Base-by-base conservation (phyloP, 306 rosid genomes). In the Rosa rugosa region DNA sequence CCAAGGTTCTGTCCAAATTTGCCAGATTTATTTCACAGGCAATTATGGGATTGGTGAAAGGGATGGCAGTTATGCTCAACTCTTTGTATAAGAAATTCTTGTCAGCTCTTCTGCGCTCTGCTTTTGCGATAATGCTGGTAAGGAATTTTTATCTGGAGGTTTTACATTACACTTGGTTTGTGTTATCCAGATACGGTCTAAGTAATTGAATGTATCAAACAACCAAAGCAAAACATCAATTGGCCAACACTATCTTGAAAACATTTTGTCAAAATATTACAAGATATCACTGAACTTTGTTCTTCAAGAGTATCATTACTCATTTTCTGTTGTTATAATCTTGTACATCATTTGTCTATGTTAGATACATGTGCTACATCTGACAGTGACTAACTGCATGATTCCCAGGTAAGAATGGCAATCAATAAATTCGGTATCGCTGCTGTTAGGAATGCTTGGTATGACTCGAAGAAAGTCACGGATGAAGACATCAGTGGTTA, bases 371-470 rank as follows among this genome's bases (percentile, higher is more conserved):
- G 25, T 31, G 27, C 85, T 69, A 42, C 49, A 25, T 76, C 80
- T 87, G 83, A 84, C 66, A 18, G 47, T 76, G 69, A 40, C 66
- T 83, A 82, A 47, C 59, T 8, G 10, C 63, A 72, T 76, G 56
- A 57, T 79, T 73, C 57, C 65, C 83, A 94, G 99, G 90, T 92
- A 64, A 83, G 97, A 81, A 81, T 85, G 82, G 89, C 77, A 71
- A 94, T 92, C 75, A 88, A 91, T 84, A 92, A 80, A 79, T 91
- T 89, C 80, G 97, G 95, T 25, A 70, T 90, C 53, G 80, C 89
- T 71, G 99, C 95, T 7, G 88, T 94, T 49, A 84, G 88, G 85
- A 92, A 88, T 83, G 84, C 97, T 53, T 94, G 99, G 99, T 89
- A 89, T 75, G 88, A 94, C 78, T 82, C 95, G 20, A 87, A 85